Conservation (phyloP, 2,329 filamentous ascomycete species). For the Diaporthe caulivora region DNA sequence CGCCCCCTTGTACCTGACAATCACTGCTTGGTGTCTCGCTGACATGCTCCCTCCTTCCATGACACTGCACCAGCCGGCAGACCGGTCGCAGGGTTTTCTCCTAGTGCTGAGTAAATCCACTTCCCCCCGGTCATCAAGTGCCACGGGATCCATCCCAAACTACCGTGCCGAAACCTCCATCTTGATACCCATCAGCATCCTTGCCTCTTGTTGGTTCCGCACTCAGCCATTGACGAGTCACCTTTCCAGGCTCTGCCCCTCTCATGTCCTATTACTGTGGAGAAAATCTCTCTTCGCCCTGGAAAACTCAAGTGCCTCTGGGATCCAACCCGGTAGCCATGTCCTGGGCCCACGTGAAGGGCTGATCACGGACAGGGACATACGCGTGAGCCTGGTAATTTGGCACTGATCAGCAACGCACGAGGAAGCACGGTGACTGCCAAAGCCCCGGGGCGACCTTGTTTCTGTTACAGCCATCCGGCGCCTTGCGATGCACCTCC, state of each 20-base stretch:
- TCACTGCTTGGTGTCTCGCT: not conserved
- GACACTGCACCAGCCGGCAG: not conserved
- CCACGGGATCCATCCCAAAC: not conserved
- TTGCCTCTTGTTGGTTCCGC: not conserved
- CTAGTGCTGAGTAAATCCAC: slow-evolving; percentile 26
- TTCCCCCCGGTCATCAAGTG: not conserved
- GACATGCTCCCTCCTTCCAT: not conserved
- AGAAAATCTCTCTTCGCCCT: not conserved
- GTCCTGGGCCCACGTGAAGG: not conserved
- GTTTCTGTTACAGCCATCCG: not conserved
- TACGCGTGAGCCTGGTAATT: not conserved
- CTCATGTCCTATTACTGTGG: slow-evolving; percentile 9
- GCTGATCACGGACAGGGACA: slow-evolving; percentile 11
- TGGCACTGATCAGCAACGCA: slow-evolving; percentile 12
- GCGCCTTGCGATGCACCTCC: not conserved
- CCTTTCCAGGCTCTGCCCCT: not conserved
- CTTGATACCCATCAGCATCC: not conserved
- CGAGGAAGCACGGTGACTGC: slow-evolving; percentile 1
- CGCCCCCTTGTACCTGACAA: slow-evolving; percentile 22
- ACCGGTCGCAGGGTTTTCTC: not conserved
- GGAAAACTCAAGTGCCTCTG: slow-evolving; percentile 1
- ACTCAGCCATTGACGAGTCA: slow-evolving; percentile 19
- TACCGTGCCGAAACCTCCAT: not conserved
- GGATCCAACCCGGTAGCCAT: not conserved
- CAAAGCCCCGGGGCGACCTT: not conserved